Evolutionary conservation across 2,329 filamentous ascomycete species (phyloP), one percentile per base, ranked within the genome.

Genomic region (Cladosporium halotolerans): DNA sequence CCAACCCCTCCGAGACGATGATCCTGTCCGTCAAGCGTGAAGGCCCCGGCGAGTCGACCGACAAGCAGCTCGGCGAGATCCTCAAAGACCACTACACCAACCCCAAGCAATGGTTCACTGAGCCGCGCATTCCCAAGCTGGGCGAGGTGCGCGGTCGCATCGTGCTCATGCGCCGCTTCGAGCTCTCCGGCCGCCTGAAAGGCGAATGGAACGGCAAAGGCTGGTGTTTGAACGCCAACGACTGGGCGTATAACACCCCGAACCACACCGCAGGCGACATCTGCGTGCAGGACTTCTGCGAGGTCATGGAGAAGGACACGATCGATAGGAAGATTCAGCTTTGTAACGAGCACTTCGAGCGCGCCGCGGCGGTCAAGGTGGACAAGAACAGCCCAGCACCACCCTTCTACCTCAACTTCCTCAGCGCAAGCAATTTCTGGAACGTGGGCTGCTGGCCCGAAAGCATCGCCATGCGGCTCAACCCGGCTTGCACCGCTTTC

Each of bases 391-490:
- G 8, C 6, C 23, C 34, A 13, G 31, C 40, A 4, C 45, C 44
- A 13, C 89, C 89, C 1, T 79, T 96, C 61, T 95, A 87, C 63
- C 75, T 97, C 70, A 99, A 97, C 70, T 97, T 96, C 68, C 70
- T 96, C 57, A 89, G 80, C 61, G 93, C 86, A 1, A 92, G 86
- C 69, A 96, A 96, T 73, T 97, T 97, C 75, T 97, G 92, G 84
- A 91, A 89, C 60, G 77, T 85, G 1, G 83, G 82, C 52, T 96
- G 90, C 70, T 99, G 93, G 93, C 93, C 93, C 0, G 91, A 96
- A 70, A 85, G 82, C 65, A 89, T 99, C 68, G 92, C 93, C 1
- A 85, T 83, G 16, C 89, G 87, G 73, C 79, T 96, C 45, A 97
- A 97, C 73, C 88, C 91, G 14, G 83, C 85, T 2, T 79, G 78